These are phyloP conservation scores for Graphilbum fragrans DNA, from an alignment of 2,329 filamentous ascomycete species.

Conservation along the genomic window DNA sequence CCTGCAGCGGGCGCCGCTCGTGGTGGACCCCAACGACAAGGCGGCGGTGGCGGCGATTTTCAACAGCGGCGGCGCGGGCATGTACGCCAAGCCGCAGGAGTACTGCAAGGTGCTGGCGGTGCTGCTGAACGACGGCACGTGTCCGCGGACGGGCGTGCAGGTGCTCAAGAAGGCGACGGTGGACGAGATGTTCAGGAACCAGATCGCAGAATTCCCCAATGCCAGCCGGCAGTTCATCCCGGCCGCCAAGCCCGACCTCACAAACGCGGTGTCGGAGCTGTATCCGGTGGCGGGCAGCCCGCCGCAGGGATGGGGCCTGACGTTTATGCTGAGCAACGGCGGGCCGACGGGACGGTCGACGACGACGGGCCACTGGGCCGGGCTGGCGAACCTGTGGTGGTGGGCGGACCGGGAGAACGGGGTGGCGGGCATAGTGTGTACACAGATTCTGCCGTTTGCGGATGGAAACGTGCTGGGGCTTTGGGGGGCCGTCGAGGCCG, in stretches of 20 bases:
- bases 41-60: slow-evolving; percentile 9
- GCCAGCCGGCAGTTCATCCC: slow-evolving; percentile 29
- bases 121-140: slow-evolving; percentile 48
- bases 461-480: slow-evolving; percentile 23
- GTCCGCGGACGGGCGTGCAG: slow-evolving; percentile 36
- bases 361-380: slow-evolving; percentile 39
- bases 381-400: slow-evolving; percentile 44
- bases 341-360: slow-evolving; percentile 34
- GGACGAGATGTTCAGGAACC: slow-evolving; percentile 49
- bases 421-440: slow-evolving; percentile 32
- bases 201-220: slow-evolving; percentile 38
- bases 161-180: slow-evolving; percentile 44
- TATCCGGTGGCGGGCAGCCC: slow-evolving; percentile 28
- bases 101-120: slow-evolving; percentile 39
- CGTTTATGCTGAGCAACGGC: slow-evolving; percentile 35
- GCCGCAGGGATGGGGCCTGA: slow-evolving; percentile 50
- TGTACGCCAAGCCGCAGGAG: slow-evolving; percentile 28
- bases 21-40: slow-evolving; percentile 4
- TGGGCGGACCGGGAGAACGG: slow-evolving; percentile 46
- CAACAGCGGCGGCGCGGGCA: slow-evolving; percentile 30
- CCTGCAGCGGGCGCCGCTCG: slow-evolving; percentile 6
- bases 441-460: slow-evolving; percentile 33
- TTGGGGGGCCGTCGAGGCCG: slow-evolving; percentile 21
- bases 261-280: slow-evolving; percentile 32
- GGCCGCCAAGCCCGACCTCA: slow-evolving; percentile 30